Evolutionary conservation across 73 alveolate species (phyloP).

Genomic region (Stentor coeruleus): DNA sequence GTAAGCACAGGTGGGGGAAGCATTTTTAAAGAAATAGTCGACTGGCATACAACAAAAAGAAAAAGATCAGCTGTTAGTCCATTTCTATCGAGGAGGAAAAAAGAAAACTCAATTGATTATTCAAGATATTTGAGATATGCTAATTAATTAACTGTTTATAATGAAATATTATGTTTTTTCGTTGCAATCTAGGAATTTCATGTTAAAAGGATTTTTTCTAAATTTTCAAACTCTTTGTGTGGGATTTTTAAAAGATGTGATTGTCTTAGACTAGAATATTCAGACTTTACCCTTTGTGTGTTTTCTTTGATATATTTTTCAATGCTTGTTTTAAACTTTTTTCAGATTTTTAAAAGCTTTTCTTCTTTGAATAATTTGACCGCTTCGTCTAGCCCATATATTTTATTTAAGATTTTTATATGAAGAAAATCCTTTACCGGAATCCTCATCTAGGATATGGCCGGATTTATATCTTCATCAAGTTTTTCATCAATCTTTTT

Average conservation of each 20-base stretch:
- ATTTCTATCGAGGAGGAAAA: too few relatives aligned
- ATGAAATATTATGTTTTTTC: neutral
- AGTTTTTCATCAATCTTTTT: neutral
- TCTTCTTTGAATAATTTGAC: neutral
- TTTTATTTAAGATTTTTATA: too few relatives aligned
- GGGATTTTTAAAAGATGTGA: neutral
- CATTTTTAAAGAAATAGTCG: too few relatives aligned
- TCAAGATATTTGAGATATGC: too few relatives aligned
- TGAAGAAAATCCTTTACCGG: too few relatives aligned
- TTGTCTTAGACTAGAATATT: neutral
- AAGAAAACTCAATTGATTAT: too few relatives aligned
- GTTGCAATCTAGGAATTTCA: neutral
- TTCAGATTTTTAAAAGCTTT: neutral
- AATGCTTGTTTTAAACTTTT: conserved; percentile 4
- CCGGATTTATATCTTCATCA: conserved; percentile 14
- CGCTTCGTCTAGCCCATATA: neutral
- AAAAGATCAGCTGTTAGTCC: too few relatives aligned
- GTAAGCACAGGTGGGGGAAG: too few relatives aligned
- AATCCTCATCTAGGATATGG: neutral
- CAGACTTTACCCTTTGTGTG: neutral
- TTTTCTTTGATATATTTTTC: neutral
- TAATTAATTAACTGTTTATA: too few relatives aligned
- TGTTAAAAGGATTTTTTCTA: conserved; percentile 6
- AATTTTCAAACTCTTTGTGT: conserved; percentile 8
- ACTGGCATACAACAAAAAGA: too few relatives aligned